Base-by-base conservation (phyloP, 164 flowering plant species). In the Brasenia schreberi region DNA sequence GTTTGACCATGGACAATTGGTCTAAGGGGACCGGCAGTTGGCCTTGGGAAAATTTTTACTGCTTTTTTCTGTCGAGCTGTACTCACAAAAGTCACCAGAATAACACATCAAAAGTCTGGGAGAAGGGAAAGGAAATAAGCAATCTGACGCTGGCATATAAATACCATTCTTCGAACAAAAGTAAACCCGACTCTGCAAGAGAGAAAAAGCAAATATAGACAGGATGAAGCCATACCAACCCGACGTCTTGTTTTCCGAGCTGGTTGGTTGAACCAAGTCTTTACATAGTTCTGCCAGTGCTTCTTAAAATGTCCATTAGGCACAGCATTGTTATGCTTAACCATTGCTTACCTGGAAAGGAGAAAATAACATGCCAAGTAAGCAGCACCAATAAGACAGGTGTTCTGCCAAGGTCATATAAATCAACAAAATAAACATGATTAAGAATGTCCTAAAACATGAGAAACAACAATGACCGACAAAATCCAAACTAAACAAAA, bases 201-300 rank as follows among this genome's bases (percentile, higher is more conserved):
- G 5, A 9, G 11, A 2, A 2, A 23, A 19, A 2, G 33, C 27
- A 11, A 1, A 10, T 0, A 19, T 1, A 19, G 16, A 60, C 9
- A 62, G 19, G 27, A 58, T 1, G 16, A 52, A 7, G 44, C 6
- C 70, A 62, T 71, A 85, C 96, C 96, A 49, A 62, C 18, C 14
- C 92, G 77, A 77, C 92, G 77, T 64, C 90, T 83, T 59, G 80
- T 75, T 64, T 89, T 89, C 68, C 96, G 74, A 0, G 96, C 96
- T 11, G 92, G 96, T 42, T 87, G 96, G 65, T 89, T 85, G 70
- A 89, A 87, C 96, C 92, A 89, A 0, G 96, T 87, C 77, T 68
- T 87, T 5, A 89, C 87, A 74, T 89, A 87, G 72, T 89, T 89
- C 63, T 89, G 96, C 92, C 96, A 89, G 45, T 87, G 92, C 81